Base-by-base conservation (phyloP, 148 eudicot species). In the Tetragonia tetragonoides region DNA sequence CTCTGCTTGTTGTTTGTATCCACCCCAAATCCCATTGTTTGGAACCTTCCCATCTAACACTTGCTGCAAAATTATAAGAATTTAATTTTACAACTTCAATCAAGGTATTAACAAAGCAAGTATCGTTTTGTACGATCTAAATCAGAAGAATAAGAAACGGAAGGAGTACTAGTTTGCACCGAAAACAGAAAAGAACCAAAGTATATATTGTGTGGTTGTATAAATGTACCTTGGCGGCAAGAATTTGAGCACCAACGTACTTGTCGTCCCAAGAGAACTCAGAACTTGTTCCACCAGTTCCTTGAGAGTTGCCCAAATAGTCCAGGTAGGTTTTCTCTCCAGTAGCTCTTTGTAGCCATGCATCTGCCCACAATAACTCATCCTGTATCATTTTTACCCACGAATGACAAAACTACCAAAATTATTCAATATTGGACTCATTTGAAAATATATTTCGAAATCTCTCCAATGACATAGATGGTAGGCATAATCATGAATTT, bases 191-290 rank as follows among this genome's bases (percentile, higher is more conserved):
- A 28, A 28, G 34, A 28, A 28, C 34, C 34, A 28, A 28, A 28
- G 34, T 28, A 76, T 53, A 24, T 41, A 38, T 57, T 4, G 11
- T 24, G 38, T 34, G 3, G 9, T 51, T 10, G 56, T 51, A 46
- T 51, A 3, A 20, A 38, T 10, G 49, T 77, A 86, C 87, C 86
- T 82, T 85, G 68, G 88, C 70, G 9, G 67, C 73, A 21, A 89
- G 85, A 51, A 89, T 61, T 74, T 87, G 88, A 23, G 79, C 89
- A 42, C 92, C 92, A n/a, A 82, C 86, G 24, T 77, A 84, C 41
- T 89, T 89, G 76, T 87, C 89, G 65, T 89, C 92, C 92, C 92
- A 89, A 67, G 87, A 85, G 70, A 89, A 89, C 87, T 75, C 82
- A 15, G 73, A 66, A 51, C 88, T 38, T 3, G 84, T 66, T 42